Base-by-base conservation (phyloP, 1,284 basidiomycete genomes). In the Ustilago lituana region DNA sequence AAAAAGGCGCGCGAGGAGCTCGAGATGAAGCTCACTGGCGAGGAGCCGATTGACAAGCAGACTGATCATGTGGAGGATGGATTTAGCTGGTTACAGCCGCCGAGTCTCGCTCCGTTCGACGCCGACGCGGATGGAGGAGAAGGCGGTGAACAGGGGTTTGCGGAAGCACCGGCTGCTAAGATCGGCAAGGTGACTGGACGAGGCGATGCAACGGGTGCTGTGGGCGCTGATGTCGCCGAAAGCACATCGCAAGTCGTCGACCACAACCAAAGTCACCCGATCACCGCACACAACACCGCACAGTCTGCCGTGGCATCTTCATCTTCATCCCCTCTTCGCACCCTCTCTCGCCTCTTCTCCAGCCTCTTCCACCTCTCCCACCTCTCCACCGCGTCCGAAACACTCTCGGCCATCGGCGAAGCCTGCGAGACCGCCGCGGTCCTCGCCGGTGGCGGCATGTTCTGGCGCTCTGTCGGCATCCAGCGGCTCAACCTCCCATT, bases 371-470 rank as follows among this genome's bases (percentile, higher is more conserved):
- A 32, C 8, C 35, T 33, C 10, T 41, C 59, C 2, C 49, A 58
- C 20, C 43, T 69, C 26, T 29, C 38, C 12, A 19, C 39, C 5
- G 44, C 44, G 3, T 32, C 56, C 9, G 66, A 69, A 15, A 39
- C 56, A 6, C 43, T 69, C 1, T 51, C 51, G 2, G 60, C 56
- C 2, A 14, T 68, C 11, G 75, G 68, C 31, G 75, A 77, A 38
- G 67, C 62, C 8, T 77, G 63, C 56, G 75, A 77, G 50, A 67
- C 72, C 11, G 51, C 61, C 1, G 73, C 75, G 7, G 71, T 74
- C 9, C 32, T 74, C 1, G 56, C 60, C 1, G 75, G 75, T 8
- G 58, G 63, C 0, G 73, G 75, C 5, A 64, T 77, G 40, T 74
- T 77, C 23, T 77, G 75, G 75, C 57, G 61, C 5, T 69, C 67